Evolutionary conservation across 2,329 filamentous ascomycete genomes (phyloP).

Genomic region (Colletotrichum cordylinicola): DNA sequence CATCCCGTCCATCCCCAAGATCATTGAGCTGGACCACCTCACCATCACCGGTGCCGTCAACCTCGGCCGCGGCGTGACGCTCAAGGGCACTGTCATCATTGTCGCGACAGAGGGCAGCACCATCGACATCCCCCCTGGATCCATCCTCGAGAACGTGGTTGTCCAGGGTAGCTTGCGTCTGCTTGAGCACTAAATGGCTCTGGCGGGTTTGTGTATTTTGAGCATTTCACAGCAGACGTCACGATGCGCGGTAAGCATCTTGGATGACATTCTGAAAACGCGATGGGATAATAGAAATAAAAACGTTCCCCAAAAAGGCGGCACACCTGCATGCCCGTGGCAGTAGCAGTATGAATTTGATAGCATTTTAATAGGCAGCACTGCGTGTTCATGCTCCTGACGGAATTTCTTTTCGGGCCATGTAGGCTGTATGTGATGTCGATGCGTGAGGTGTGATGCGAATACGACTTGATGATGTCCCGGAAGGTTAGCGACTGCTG

Average conservation of each 20-base stretch:
- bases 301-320: neutral
- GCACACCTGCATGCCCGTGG: neutral
- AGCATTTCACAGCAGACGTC: slow-evolving; percentile 1
- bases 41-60: slow-evolving; percentile 98
- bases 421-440: neutral
- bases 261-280: slow-evolving; percentile 5
- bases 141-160: slow-evolving; percentile 97
- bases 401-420: neutral
- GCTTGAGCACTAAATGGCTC: slow-evolving; percentile 63
- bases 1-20: slow-evolving; percentile 87
- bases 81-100: slow-evolving; percentile 99
- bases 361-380: slow-evolving; percentile 21
- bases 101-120: slow-evolving; percentile 97
- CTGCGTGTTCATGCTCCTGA: neutral
- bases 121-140: slow-evolving; percentile 96
- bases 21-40: slow-evolving; percentile 90
- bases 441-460: neutral
- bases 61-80: slow-evolving; percentile 90
- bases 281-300: slow-evolving; percentile 8
- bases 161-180: slow-evolving; percentile 93
- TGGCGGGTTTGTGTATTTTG: slow-evolving; percentile 15
- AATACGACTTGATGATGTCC: neutral
- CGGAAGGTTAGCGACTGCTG: neutral
- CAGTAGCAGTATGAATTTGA: slow-evolving; percentile 4
- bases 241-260: neutral